Base-by-base conservation (phyloP, 805 yeast genomes). In the Hanseniaspora guilliermondii region DNA sequence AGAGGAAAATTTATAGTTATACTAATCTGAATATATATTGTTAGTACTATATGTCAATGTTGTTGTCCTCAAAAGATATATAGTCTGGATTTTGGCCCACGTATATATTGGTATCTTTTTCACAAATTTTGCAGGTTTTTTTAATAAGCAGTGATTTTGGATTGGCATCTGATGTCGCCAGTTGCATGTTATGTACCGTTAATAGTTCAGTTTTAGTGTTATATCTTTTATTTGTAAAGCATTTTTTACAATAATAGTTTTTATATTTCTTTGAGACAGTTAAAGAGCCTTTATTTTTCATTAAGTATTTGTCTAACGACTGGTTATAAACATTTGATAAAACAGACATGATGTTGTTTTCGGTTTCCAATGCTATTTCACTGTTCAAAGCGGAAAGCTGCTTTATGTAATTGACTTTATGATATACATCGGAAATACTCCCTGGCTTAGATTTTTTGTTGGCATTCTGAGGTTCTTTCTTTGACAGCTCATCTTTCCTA, bases 61-160 rank as follows among this genome's bases (percentile, higher is more conserved):
- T 32, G n/a, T 44, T 50, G 14, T 44, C 48, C 27, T 50, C 54
- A 44, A 50, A 50, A 2, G 54, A 50, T 12, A 50, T 50, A 24
- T 50, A 50, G n/a, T 50, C 44, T 17, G 27, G 17, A 21, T 50
- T 50, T 19, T 50, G 54, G 3, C 54, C 54, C 17, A 50, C 33
- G 17, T 50, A 50, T 19, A 36, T 36, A 24, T 50, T 50, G 22
- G 16, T 21, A 4, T 19, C 27, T 25, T 42, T 25, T 9, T 19
- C 24, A 44, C 54, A 50, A 16, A 30, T 37, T 4, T 32, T 42
- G 11, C 54, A 50, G 1, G 49, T 50, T 30, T 50, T 50, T 42
- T 50, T 47, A 2, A 50, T 24, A n/a, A 50, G 19, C 16, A 50
- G 25, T 1, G 54, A 50, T 19, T 44, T 50, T 33, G 21, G 16